Base-by-base conservation (phyloP, 75 land plant species). In the Cryptomeria japonica region DNA sequence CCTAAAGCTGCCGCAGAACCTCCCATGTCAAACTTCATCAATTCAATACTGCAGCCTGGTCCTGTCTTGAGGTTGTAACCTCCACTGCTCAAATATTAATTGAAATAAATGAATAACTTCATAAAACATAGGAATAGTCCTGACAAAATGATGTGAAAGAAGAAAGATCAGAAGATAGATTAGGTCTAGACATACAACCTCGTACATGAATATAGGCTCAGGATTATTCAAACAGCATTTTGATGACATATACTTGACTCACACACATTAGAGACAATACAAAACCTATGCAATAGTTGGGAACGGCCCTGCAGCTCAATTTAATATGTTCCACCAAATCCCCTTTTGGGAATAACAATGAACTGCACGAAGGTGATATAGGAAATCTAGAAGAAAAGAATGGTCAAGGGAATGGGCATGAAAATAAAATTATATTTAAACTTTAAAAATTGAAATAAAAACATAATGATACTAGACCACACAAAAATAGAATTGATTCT, bases 11-110 rank as follows among this genome's bases (percentile, higher is more conserved):
- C 99, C 9, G 95, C 99, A 84, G 99, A 92, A 87, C 99, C 99
- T 72, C 99, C 99, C 99, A 98, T 98, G 86, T 98, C 99, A 92
- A 91, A 90, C 88, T 98, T 98, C 99, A 98, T 98, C 47, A 95
- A 87, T 86, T 98, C 99, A 85, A 98, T 98, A 47, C 87, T 91
- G 77, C 94, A 95, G 42, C 97, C 99, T 36, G 95, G 92, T 47
- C 99, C 99, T 34, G 97, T 93, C 92, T 98, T 98, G 80, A 98
- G 88, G 89, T 98, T 98, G 93, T 98, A 98, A 91, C 99, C 99
- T 88, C 99, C 99, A 93, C 99, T 98, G 88, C 80, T 44, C 85
- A 77, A n/a, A 91, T 47, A 84, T 77, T 79, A 56, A 56, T 84
- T 73, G 38, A 75, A 32, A 75, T 75, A 11, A 0, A 34, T 75